A percentile compares a stretch with the other conserved stretches of the same genome.
Evolutionary conservation across 78 protist species (phyloP).

Genomic region (Monocercomonoides exilis): DNA sequence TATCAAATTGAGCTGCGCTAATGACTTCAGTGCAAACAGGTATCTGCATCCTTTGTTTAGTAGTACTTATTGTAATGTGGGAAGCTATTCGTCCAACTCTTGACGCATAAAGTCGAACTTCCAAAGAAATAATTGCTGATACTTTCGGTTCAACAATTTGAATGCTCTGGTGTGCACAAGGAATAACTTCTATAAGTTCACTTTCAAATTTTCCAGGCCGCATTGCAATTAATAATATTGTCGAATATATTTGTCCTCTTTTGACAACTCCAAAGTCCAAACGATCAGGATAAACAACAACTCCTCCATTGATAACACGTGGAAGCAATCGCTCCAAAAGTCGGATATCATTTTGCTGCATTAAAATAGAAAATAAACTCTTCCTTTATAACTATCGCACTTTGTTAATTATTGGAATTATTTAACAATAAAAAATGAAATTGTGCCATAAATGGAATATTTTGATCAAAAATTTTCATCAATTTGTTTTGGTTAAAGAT

Average conservation of each 20-base stretch:
- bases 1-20: not conserved
- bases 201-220: not conserved
- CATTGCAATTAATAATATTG: not conserved
- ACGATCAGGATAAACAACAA: not conserved
- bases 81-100: not conserved
- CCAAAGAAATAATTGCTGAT: not conserved
- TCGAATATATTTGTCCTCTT: not conserved
- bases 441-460: no score
- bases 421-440: no score
- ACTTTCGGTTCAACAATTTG: not conserved
- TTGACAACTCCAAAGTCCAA: not conserved
- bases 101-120: not conserved
- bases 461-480: no score
- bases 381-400: no score
- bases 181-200: not conserved
- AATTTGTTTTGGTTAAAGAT: no score
- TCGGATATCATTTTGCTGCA: not conserved
- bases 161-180: not conserved
- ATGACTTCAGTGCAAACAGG: not conserved
- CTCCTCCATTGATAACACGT: not conserved
- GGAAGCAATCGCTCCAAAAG: not conserved
- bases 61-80: not conserved
- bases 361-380: no score
- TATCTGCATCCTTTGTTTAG: not conserved
- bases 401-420: no score